These are phyloP conservation scores for Ustilago sp. DNA, from an alignment of 1,284 basidiomycete genomes.

Conservation along the genomic window DNA sequence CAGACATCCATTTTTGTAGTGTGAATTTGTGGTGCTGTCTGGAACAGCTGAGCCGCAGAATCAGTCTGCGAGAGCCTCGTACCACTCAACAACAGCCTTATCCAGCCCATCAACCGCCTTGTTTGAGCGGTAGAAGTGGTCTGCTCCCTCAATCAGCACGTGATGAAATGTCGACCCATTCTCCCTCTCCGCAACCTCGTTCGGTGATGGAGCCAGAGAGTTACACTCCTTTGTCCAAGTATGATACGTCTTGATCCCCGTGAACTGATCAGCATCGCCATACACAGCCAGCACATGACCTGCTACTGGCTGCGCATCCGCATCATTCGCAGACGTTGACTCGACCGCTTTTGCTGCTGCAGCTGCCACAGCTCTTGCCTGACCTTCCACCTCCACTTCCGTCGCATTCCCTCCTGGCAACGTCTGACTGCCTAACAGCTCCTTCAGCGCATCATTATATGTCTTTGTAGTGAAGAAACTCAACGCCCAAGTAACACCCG, in stretches of 20 bases:
- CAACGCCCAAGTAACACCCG: conserved; percentile 51
- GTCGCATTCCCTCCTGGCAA: conserved; percentile 1
- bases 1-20: background rate
- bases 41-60: background rate
- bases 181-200: background rate
- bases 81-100: conserved; percentile 33
- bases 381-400: conserved; percentile 10
- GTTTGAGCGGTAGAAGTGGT: conserved; percentile 45
- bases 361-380: conserved; percentile 8
- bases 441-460: conserved; percentile 31
- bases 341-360: conserved; percentile 18
- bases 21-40: background rate
- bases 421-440: conserved; percentile 16
- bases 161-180: conserved; percentile 41
- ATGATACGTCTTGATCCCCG: conserved; percentile 29
- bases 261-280: conserved; percentile 52
- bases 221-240: conserved; percentile 30
- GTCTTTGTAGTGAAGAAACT: conserved; percentile 37
- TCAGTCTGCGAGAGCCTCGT: conserved; percentile 28
- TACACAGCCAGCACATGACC: conserved; percentile 43
- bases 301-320: conserved; percentile 23
- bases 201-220: conserved; percentile 14
- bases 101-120: conserved; percentile 25
- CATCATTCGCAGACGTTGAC: conserved; percentile 25
- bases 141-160: conserved; percentile 31